Evolutionary conservation across 768 basidiomycete species (phyloP).

Genomic region (Rhizopogon rudus): DNA sequence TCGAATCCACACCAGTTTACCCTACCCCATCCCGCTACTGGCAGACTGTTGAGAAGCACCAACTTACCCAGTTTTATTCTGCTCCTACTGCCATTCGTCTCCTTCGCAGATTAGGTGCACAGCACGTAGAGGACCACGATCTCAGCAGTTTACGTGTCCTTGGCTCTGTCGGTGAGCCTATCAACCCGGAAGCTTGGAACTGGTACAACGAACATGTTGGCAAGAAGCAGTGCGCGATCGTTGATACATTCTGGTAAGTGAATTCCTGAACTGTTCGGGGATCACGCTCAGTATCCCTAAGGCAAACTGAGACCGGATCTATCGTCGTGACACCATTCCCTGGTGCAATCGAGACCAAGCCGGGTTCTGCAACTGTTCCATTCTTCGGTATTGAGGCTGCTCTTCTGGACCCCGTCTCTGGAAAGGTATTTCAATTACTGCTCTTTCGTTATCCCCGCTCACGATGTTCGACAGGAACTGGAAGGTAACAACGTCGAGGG

Average conservation of each 20-base stretch:
- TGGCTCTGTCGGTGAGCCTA: slow-evolving; percentile 95
- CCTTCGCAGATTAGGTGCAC: slow-evolving; percentile 77
- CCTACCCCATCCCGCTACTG: slow-evolving; percentile 96
- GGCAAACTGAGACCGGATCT: slow-evolving; percentile 98
- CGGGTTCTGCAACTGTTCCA: slow-evolving; percentile 94
- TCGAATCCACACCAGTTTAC: slow-evolving; percentile 96
- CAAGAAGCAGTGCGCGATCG: slow-evolving; percentile 80
- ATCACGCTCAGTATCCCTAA: slow-evolving; percentile 17
- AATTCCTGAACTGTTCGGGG: background rate
- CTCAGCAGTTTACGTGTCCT: slow-evolving; percentile 80
- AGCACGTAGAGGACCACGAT: slow-evolving; percentile 82
- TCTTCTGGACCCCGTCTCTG: slow-evolving; percentile 81
- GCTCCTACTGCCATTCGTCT: slow-evolving; percentile 95
- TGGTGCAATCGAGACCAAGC: slow-evolving; percentile 93
- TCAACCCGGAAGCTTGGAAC: slow-evolving; percentile 98
- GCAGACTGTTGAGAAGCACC: slow-evolving; percentile 90
- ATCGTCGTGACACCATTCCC: slow-evolving; percentile 95
- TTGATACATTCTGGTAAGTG: slow-evolving; percentile 82
- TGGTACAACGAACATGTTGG: slow-evolving; percentile 99
- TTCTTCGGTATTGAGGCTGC: slow-evolving; percentile 94
- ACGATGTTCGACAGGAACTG: slow-evolving; percentile 41
- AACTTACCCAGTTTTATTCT: slow-evolving; percentile 94
- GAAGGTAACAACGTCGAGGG: slow-evolving; percentile 85
- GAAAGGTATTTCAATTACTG: slow-evolving; percentile 40
- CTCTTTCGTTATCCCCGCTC: background rate